Base-by-base conservation (phyloP, 306 rosid species). In the Gillenia trifoliata region DNA sequence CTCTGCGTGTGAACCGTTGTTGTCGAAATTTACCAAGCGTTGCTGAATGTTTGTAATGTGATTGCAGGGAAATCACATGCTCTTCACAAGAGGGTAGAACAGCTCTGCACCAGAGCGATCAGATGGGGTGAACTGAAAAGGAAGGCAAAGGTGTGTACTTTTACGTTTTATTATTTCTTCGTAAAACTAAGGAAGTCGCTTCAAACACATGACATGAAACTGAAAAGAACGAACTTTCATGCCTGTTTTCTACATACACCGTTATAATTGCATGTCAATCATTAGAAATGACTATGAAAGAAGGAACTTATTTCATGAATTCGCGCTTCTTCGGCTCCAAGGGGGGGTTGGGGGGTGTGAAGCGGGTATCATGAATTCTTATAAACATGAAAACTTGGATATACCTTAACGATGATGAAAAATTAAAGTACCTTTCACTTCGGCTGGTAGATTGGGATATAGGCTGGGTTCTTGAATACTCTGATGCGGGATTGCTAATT, bases 71-170 rank as follows among this genome's bases (percentile, higher is more conserved):
- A 87, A 82, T 85, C 91, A 23, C 91, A 87, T 73, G 89, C 89
- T 72, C 91, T 87, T 66, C 91, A 87, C 85, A 87, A 87, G 82
- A 84, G 91, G 57, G 84, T 87, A 20, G 89, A 84, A 23, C 91
- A 87, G 75, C 87, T 87, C 17, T 87, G 91, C 77, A 87, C 87
- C 60, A 80, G 91, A 60, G 91, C 91, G 52, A 80, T 87, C 80
- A 80, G 81, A 75, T 87, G 91, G 91, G 89, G 74, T 54, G 88
- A 82, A 69, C 78, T 87, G 40, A 87, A 85, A 64, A 82, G 82
- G 78, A 87, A 87, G 79, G 28, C 85, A 11, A 87, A 87, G 87
- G 91, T 85, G 75, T 38, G 41, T 19, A 29, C 52, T 71, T 63
- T 28, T 54, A 25, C 15, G 68, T 22, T 63, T 17, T 38, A 11